Percentiles rank a stretch among this genome's conserved stretches.
Evolutionary conservation across 2,329 filamentous ascomycete genomes (phyloP).

Genomic region (Colletotrichum sansevieriae): DNA sequence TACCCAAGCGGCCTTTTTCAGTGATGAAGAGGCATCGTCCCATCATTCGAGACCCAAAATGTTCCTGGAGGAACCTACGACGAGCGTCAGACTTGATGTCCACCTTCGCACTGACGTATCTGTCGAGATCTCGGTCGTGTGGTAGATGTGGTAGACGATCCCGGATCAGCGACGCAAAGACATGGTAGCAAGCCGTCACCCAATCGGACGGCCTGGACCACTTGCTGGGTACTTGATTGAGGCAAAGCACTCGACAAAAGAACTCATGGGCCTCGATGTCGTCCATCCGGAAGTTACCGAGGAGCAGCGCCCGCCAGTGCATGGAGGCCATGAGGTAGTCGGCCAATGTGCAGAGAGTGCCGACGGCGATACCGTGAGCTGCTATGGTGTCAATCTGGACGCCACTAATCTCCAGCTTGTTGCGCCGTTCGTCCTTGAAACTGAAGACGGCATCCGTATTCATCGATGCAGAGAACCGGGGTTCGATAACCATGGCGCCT

Average conservation of each 20-base stretch:
- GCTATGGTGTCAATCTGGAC: slow-evolving; percentile 47
- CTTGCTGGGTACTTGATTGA: slow-evolving; percentile 44
- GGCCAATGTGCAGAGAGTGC: slow-evolving; percentile 45
- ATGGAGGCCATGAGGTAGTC: slow-evolving; percentile 54
- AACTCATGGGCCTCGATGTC: slow-evolving; percentile 42
- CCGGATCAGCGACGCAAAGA: slow-evolving; percentile 43
- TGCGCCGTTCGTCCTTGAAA: slow-evolving; percentile 45
- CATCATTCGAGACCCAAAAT: slow-evolving; percentile 43
- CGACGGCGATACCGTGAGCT: slow-evolving; percentile 46
- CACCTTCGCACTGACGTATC: slow-evolving; percentile 15
- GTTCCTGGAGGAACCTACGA: slow-evolving; percentile 39
- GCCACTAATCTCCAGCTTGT: slow-evolving; percentile 48
- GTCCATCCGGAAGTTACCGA: slow-evolving; percentile 33
- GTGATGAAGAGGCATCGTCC: slow-evolving; percentile 46
- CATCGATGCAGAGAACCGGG: slow-evolving; percentile 45
- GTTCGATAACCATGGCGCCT: slow-evolving; percentile 38
- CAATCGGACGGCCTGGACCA: slow-evolving; percentile 42
- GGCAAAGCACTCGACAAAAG: slow-evolving; percentile 49
- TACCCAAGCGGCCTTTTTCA: slow-evolving; percentile 45
- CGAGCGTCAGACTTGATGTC: slow-evolving; percentile 20
- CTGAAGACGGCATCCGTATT: slow-evolving; percentile 42
- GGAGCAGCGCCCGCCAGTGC: slow-evolving; percentile 49
- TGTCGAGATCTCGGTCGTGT: slow-evolving; percentile 39
- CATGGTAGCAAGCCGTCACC: slow-evolving; percentile 43
- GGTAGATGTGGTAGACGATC: slow-evolving; percentile 42